Evolutionary conservation across 129 eudicot genomes (phyloP).

Genomic region (Centella asiatica): DNA sequence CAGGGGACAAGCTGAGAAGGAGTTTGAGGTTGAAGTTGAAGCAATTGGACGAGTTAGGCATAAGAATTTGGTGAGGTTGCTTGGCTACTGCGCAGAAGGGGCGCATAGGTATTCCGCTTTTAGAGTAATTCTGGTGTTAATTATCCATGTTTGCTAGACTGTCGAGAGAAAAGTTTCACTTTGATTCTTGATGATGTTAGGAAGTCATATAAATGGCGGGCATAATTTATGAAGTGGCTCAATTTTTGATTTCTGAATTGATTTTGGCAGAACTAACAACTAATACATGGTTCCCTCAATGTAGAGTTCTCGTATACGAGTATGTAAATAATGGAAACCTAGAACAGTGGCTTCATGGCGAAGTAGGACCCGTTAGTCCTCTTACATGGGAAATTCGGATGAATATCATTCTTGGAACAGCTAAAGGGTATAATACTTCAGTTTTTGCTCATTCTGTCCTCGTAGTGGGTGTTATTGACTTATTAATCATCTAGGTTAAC

Average conservation of each 20-base stretch:
- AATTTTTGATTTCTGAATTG: neutral
- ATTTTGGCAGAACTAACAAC: neutral
- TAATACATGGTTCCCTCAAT: neutral
- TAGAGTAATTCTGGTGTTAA: too few relatives aligned
- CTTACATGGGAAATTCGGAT: constrained; percentile 66
- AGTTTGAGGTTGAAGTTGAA: constrained; percentile 67
- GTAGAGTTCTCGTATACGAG: constrained; percentile 71
- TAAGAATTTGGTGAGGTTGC: constrained; percentile 46
- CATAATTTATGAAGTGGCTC: neutral
- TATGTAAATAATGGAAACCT: constrained; percentile 63
- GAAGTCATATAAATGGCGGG: neutral
- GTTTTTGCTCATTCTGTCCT: neutral
- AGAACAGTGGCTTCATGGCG: constrained; percentile 77
- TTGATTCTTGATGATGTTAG: neutral
- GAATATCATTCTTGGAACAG: constrained; percentile 52
- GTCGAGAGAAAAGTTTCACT: too few relatives aligned
- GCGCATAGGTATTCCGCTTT: constrained; percentile 45
- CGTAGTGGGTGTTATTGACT: neutral
- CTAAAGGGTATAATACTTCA: constrained; percentile 43
- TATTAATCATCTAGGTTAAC: constrained; percentile 34
- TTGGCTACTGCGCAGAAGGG: constrained; percentile 73
- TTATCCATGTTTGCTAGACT: too few relatives aligned
- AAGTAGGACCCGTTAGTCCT: constrained; percentile 58
- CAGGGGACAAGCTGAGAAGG: constrained; percentile 76
- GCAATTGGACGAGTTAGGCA: constrained; percentile 68